Conservation (phyloP, 352 stramenopile genomes). For the Globisporangium recalcitrans region DNA sequence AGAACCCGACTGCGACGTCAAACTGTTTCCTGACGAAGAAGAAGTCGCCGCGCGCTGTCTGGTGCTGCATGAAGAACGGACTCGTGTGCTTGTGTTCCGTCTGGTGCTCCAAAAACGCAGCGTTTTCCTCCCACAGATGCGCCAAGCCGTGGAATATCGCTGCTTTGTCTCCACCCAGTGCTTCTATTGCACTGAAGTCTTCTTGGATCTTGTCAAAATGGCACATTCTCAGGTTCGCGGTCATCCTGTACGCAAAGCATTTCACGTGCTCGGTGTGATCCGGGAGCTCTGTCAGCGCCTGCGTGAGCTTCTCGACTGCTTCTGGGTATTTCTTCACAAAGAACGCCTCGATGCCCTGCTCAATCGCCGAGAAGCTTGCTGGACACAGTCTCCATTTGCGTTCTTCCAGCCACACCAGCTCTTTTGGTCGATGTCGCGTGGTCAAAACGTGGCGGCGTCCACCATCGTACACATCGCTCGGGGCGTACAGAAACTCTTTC, state of each 20-base stretch:
- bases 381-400: constrained; percentile 48
- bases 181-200: constrained; percentile 51
- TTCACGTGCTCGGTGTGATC: constrained; percentile 71
- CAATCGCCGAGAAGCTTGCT: constrained; percentile 36
- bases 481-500: constrained; percentile 64
- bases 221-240: constrained; percentile 54
- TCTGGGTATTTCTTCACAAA: constrained; percentile 54
- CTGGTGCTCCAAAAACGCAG: constrained; percentile 41
- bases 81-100: constrained; percentile 29
- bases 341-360: constrained; percentile 65
- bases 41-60: constrained; percentile 49
- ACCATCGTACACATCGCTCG: constrained; percentile 41
- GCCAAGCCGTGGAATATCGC: constrained; percentile 70
- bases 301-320: constrained; percentile 45
- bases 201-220: constrained; percentile 42
- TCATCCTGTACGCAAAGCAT: constrained; percentile 73
- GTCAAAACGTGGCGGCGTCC: constrained; percentile 55
- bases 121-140: constrained; percentile 64
- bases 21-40: constrained; percentile 63
- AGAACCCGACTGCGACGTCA: constrained; percentile 39
- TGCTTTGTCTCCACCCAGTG: constrained; percentile 59
- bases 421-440: constrained; percentile 17
- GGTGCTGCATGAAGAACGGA: constrained; percentile 53
- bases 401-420: constrained; percentile 26
- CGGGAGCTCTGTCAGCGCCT: constrained; percentile 35